phyloP scores from a whole-genome alignment of 805 yeast genomes.

The Yarrowia hollandica region DNA sequence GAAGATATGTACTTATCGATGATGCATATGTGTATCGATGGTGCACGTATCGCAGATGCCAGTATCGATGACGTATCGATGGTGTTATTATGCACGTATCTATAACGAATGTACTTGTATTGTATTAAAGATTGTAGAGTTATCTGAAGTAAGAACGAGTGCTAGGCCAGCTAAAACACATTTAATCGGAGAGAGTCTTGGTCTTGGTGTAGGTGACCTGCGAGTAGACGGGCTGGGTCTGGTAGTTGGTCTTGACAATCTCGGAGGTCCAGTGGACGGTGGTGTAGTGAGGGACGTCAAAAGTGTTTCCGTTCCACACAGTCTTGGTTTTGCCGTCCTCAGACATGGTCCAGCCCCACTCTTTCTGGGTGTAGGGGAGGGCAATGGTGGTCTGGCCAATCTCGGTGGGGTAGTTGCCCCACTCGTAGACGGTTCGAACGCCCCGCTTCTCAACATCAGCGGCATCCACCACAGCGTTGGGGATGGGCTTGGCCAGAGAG shows the following conservation, averaged over 20 bases:
- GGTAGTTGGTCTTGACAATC: slow-evolving; percentile 10
- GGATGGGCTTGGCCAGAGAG: slow-evolving; percentile 9
- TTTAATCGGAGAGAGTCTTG: not conserved
- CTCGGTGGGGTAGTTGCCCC: slow-evolving; percentile 21
- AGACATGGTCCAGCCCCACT: slow-evolving; percentile 18
- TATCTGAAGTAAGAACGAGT: not conserved
- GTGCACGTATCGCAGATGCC: no score
- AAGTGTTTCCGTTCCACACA: not conserved
- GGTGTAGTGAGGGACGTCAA: slow-evolving; percentile 13
- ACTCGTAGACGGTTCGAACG: slow-evolving; percentile 14
- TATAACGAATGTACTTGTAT: no score
- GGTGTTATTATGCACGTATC: no score
- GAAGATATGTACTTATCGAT: no score
- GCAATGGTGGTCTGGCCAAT: slow-evolving; percentile 11
- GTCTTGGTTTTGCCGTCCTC: slow-evolving; percentile 8
- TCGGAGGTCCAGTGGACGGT: slow-evolving; percentile 8
- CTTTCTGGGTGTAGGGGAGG: slow-evolving; percentile 17
- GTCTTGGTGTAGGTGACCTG: slow-evolving; percentile 22
- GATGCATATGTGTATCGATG: no score
- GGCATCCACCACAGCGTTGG: not conserved
- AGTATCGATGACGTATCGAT: no score
- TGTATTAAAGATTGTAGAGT: no score
- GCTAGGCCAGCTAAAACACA: not conserved
- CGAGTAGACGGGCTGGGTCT: slow-evolving; percentile 21
- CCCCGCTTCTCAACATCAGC: slow-evolving; percentile 13